Conservation (phyloP, 2,329 filamentous ascomycete species). For the Balansia obtecta region DNA sequence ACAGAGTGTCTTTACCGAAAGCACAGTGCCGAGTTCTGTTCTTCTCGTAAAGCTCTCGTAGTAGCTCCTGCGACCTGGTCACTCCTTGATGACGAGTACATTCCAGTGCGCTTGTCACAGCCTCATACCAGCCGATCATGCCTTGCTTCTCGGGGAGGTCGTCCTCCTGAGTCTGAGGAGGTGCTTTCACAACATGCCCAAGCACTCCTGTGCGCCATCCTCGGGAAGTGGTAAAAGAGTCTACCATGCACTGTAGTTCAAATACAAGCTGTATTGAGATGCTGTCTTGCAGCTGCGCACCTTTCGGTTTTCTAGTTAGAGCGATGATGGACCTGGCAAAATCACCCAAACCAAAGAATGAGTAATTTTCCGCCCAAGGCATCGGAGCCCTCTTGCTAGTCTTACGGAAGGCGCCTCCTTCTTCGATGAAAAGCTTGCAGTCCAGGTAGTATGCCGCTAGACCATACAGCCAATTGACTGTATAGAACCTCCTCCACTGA, state of each 20-base stretch:
- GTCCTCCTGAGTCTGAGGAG: neutral
- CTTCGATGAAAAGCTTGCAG: neutral
- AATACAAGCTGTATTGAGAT: constrained; percentile 37
- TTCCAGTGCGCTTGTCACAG: neutral
- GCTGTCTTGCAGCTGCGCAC: constrained; percentile 21
- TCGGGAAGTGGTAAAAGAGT: constrained; percentile 30
- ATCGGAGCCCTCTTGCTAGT: neutral
- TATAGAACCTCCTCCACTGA: constrained; percentile 34
- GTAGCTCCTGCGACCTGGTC: neutral
- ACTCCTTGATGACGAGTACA: neutral
- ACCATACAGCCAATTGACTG: constrained; percentile 40
- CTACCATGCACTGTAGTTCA: constrained; percentile 36
- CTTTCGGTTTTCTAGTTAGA: constrained; percentile 32
- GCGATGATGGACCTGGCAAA: constrained; percentile 31
- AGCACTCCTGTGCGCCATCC: constrained; percentile 25
- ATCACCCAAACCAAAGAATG: constrained; percentile 31
- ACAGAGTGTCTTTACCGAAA: neutral
- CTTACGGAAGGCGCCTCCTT: neutral
- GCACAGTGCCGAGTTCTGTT: neutral
- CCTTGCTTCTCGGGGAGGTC: neutral
- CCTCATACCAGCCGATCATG: neutral
- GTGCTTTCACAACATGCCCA: neutral
- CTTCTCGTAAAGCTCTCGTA: neutral
- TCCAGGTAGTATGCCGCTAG: constrained; percentile 32
- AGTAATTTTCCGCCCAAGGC: constrained; percentile 16